phyloP scores from a whole-genome alignment of 352 stramenopile species.

The Pythium brachiatum region DNA sequence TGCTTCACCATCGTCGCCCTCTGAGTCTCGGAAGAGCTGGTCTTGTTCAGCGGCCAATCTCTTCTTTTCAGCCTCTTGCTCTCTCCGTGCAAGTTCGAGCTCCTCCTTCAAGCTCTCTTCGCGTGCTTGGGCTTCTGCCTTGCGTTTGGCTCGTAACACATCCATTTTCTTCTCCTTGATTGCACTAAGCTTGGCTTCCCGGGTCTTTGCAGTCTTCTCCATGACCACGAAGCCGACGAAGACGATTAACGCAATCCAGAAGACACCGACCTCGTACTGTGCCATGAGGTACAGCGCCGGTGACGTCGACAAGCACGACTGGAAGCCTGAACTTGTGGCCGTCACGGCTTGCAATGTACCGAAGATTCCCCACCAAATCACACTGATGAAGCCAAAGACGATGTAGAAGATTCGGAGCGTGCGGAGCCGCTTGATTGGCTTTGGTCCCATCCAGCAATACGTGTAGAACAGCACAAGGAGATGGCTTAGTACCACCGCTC shows the following conservation, averaged over 20 bases:
- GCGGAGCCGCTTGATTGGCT: slow-evolving; percentile 50
- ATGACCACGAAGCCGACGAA: slow-evolving; percentile 48
- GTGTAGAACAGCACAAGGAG: slow-evolving; percentile 64
- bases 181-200: slow-evolving; percentile 18
- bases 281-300: slow-evolving; percentile 67
- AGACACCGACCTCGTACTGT: slow-evolving; percentile 66
- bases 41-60: slow-evolving; percentile 38
- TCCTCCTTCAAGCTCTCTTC: slow-evolving; percentile 33
- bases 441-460: slow-evolving; percentile 68
- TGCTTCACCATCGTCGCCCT: slow-evolving; percentile 23
- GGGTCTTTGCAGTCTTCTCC: slow-evolving; percentile 38
- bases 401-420: slow-evolving; percentile 65
- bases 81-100: slow-evolving; percentile 33
- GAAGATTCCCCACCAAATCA: slow-evolving; percentile 69
- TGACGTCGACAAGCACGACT: slow-evolving; percentile 67
- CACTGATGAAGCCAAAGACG: slow-evolving; percentile 52
- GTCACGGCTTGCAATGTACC: slow-evolving; percentile 54
- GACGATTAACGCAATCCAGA: slow-evolving; percentile 56
- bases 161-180: slow-evolving; percentile 41
- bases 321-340: slow-evolving; percentile 57
- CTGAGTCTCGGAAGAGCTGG: slow-evolving; percentile 40
- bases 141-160: slow-evolving; percentile 29
- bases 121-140: slow-evolving; percentile 33
- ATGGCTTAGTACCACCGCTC: slow-evolving; percentile 63
- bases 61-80: slow-evolving; percentile 43